Conservation (phyloP, 768 basidiomycete genomes). For the Pholiota conissans region DNA sequence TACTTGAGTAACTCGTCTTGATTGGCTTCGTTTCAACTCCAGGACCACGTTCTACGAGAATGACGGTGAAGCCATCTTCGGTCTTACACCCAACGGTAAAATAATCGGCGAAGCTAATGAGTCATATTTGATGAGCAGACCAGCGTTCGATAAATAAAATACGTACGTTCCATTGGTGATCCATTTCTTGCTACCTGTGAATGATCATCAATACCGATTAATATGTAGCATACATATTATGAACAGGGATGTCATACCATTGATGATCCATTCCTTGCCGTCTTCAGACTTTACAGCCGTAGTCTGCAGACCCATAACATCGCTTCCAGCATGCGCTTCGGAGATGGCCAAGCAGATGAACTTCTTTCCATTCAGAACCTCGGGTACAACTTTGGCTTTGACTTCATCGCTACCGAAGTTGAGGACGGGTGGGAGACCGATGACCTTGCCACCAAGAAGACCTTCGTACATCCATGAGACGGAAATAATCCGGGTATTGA, state of each 20-base stretch:
- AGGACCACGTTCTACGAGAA: constrained; percentile 62
- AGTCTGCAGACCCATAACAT: constrained; percentile 79
- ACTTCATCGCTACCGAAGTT: constrained; percentile 79
- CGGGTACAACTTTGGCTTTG: constrained; percentile 58
- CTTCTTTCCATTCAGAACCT: constrained; percentile 75
- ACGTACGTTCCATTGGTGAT: constrained; percentile 73
- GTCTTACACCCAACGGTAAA: constrained; percentile 79
- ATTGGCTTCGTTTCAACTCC: constrained; percentile 78
- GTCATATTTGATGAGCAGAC: background rate
- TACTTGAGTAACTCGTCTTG: constrained; percentile 72
- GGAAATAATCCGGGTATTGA: background rate
- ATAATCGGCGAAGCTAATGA: constrained; percentile 47
- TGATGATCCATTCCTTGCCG: constrained; percentile 83
- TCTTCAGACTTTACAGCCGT: constrained; percentile 79
- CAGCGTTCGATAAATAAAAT: constrained; percentile 1
- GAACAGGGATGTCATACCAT: constrained; percentile 39
- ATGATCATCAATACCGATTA: background rate
- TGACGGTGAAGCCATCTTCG: constrained; percentile 73
- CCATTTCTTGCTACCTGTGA: constrained; percentile 41
- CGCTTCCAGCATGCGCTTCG: constrained; percentile 86
- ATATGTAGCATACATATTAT: background rate
- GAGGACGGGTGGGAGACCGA: constrained; percentile 85
- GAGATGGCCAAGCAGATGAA: constrained; percentile 87
- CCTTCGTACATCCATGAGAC: constrained; percentile 34
- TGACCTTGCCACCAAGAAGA: constrained; percentile 76